phyloP scores from a whole-genome alignment of 805 yeast species.

The Schizosaccharomyces japonicus region DNA sequence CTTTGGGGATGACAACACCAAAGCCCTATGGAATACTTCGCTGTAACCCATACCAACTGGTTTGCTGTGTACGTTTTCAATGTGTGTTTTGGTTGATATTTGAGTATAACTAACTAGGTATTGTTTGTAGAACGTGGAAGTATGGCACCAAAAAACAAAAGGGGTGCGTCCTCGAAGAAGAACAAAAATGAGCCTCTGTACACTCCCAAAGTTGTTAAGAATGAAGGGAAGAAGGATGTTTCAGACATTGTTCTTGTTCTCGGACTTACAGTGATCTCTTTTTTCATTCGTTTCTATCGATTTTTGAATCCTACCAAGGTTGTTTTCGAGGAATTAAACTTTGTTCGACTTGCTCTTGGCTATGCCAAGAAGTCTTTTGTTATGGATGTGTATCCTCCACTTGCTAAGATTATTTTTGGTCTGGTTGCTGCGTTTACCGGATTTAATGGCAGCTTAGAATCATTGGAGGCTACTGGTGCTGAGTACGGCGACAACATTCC shows the following conservation, averaged over 20 bases:
- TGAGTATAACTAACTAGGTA: too few species aligned
- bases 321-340: constrained; percentile 82
- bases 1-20: too few species aligned
- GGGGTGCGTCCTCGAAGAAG: too few species aligned
- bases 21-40: too few species aligned
- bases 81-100: too few species aligned
- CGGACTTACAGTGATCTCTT: constrained; percentile 25
- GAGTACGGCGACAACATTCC: constrained; percentile 22
- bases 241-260: neutral
- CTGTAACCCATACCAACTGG: too few species aligned
- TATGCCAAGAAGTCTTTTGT: constrained; percentile 43
- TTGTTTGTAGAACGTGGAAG: too few species aligned
- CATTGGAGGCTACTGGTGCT: constrained; percentile 10
- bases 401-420: constrained; percentile 35
- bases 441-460: constrained; percentile 25
- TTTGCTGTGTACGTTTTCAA: too few species aligned
- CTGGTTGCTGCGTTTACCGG: constrained; percentile 29
- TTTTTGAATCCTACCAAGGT: constrained; percentile 54
- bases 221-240: too few species aligned
- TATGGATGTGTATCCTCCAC: constrained; percentile 52
- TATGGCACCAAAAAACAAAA: too few species aligned
- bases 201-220: too few species aligned
- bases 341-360: constrained; percentile 85
- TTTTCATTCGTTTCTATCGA: constrained; percentile 33
- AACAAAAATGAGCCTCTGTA: too few species aligned